Conservation (phyloP, 2,329 filamentous ascomycete genomes). For the Microascus cirrosus region DNA sequence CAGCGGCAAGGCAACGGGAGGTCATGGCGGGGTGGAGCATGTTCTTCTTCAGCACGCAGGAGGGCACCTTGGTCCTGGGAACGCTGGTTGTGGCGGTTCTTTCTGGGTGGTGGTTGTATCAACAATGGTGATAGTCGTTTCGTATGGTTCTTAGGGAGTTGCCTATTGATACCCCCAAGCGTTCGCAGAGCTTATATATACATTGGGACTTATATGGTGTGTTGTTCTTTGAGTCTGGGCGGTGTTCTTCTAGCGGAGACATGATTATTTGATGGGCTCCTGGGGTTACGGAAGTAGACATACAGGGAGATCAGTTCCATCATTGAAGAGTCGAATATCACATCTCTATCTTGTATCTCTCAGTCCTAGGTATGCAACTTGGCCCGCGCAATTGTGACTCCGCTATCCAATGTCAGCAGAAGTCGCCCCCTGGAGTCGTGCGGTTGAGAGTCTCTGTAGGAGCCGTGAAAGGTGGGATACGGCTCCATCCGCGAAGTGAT, state of each 20-base stretch:
- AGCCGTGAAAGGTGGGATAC: no score
- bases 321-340: no score
- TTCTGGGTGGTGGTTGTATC: slow-evolving; percentile 1
- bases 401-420: no score
- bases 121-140: neutral
- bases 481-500: no score
- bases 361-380: no score
- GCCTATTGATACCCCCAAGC: neutral
- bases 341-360: no score
- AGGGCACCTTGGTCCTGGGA: slow-evolving; percentile 32
- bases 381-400: no score
- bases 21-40: slow-evolving; percentile 41
- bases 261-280: neutral
- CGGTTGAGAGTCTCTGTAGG: no score
- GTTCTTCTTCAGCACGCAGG: slow-evolving; percentile 40
- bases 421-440: no score
- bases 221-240: neutral
- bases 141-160: neutral
- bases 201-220: neutral
- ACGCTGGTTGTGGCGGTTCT: neutral
- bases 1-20: slow-evolving; percentile 32
- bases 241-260: neutral
- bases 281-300: neutral
- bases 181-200: neutral
- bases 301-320: neutral